Conservation (phyloP, 306 rosid species). For the Gleditsia sinensis region DNA sequence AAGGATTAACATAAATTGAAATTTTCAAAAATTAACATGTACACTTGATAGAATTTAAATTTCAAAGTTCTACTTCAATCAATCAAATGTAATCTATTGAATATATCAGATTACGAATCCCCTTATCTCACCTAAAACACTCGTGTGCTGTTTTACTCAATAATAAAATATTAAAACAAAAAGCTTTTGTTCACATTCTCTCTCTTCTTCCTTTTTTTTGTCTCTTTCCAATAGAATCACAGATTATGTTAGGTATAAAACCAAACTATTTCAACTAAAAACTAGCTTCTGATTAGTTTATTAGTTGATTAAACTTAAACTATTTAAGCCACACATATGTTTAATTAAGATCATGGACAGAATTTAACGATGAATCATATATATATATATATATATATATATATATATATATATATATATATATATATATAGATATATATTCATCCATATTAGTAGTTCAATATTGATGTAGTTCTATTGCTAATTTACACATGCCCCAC, state of each 20-base stretch:
- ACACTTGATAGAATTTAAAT: too few species aligned
- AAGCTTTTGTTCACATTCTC: conserved; percentile 15
- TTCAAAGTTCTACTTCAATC: conserved; percentile 16
- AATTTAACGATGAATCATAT: neutral
- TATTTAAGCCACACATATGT: neutral
- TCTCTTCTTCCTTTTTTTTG: neutral
- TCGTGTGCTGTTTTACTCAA: neutral
- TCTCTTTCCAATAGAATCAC: conserved; percentile 20
- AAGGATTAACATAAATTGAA: too few species aligned
- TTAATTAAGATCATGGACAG: neutral
- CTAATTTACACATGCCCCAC: neutral
- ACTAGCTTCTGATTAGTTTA: neutral
- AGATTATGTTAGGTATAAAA: conserved; percentile 6
- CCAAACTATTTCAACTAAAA: conserved; percentile 36
- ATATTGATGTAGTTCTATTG: too few species aligned
- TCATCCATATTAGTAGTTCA: too few species aligned
- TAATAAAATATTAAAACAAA: neutral
- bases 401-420: neutral
- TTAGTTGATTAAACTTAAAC: conserved; percentile 5
- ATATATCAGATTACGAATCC: conserved; percentile 8
- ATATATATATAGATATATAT: too few species aligned
- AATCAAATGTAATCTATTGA: neutral
- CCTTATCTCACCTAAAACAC: conserved; percentile 37
- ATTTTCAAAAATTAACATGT: too few species aligned
- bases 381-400: neutral